phyloP scores from a whole-genome alignment of 805 yeast species.

The Isabelozyma heimii region DNA sequence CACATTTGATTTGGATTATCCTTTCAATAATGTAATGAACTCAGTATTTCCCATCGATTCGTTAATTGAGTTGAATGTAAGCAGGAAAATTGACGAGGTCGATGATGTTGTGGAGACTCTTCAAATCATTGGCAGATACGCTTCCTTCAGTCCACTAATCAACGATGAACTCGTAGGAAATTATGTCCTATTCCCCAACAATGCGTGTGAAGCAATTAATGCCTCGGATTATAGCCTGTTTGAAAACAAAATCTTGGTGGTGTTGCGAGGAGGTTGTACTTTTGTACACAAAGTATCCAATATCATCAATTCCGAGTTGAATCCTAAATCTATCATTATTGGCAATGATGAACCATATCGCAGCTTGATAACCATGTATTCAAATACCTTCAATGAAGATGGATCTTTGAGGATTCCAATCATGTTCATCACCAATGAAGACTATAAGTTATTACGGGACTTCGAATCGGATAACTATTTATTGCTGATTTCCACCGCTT shows the following conservation, averaged over 20 bases:
- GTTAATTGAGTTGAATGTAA: conserved; percentile 25
- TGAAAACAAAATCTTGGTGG: conserved; percentile 23
- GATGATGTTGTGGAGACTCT: conserved; percentile 4
- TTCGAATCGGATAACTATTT: conserved; percentile 4
- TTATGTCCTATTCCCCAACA: conserved; percentile 22
- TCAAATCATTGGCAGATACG: conserved; percentile 33
- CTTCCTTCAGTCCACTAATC: conserved; percentile 39
- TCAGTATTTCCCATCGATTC: conserved; percentile 44
- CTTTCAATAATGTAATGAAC: conserved; percentile 32
- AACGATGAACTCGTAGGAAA: conserved; percentile 18
- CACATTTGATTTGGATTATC: conserved; percentile 25
- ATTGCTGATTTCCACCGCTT: conserved; percentile 27
- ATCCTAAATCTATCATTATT: conserved; percentile 51
- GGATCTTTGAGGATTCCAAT: conserved; percentile 44
- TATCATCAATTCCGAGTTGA: conserved; percentile 32
- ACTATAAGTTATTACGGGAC: conserved; percentile 25
- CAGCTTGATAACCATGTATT: conserved; percentile 55
- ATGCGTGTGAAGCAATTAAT: conserved; percentile 26
- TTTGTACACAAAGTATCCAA: conserved; percentile 51
- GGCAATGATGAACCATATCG: conserved; percentile 50
- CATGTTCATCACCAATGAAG: conserved; percentile 48
- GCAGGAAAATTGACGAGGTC: conserved; percentile 7
- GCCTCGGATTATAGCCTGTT: conserved; percentile 8
- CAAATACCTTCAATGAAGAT: conserved; percentile 42
- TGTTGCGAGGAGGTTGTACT: conserved; percentile 52